Conservation (phyloP, 441 rosid species). For the Croton setiger region DNA sequence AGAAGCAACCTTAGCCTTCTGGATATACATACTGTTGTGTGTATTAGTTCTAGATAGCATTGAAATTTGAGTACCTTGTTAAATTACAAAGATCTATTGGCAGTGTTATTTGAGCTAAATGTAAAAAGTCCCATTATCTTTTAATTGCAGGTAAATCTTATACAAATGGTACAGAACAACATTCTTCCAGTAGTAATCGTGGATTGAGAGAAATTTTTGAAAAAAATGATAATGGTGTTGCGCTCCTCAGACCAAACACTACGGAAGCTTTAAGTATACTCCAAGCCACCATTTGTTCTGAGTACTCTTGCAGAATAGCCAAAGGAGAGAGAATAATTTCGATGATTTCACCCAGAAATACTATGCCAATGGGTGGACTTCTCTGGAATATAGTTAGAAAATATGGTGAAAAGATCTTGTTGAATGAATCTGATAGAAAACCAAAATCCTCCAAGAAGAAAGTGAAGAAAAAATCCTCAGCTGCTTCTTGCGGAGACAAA, state of each 20-base stretch:
- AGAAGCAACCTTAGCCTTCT: not conserved
- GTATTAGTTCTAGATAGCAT: not conserved
- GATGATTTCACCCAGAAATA: constrained; percentile 35
- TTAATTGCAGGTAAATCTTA: constrained; percentile 32
- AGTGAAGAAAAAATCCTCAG: constrained; percentile 39
- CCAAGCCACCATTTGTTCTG: constrained; percentile 45
- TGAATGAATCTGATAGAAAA: constrained; percentile 65
- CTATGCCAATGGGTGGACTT: constrained; percentile 66
- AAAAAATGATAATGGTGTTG: constrained; percentile 32
- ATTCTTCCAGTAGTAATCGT: constrained; percentile 29
- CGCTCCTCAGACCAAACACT: constrained; percentile 30
- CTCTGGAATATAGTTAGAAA: constrained; percentile 55
- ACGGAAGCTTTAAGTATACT: constrained; percentile 59
- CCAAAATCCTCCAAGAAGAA: constrained; percentile 62
- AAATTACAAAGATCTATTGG: not conserved
- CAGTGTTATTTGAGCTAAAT: not conserved
- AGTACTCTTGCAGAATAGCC: constrained; percentile 37
- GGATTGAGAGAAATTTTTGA: constrained; percentile 64
- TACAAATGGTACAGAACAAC: constrained; percentile 19
- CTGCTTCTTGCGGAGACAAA: constrained; percentile 34
- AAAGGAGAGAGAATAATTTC: constrained; percentile 30
- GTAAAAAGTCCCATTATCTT: constrained; percentile 12
- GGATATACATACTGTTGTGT: not conserved
- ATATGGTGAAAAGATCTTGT: constrained; percentile 60
- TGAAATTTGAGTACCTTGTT: not conserved